Evolutionary conservation across 768 basidiomycete species (phyloP).

Genomic region (Suillus spraguei): DNA sequence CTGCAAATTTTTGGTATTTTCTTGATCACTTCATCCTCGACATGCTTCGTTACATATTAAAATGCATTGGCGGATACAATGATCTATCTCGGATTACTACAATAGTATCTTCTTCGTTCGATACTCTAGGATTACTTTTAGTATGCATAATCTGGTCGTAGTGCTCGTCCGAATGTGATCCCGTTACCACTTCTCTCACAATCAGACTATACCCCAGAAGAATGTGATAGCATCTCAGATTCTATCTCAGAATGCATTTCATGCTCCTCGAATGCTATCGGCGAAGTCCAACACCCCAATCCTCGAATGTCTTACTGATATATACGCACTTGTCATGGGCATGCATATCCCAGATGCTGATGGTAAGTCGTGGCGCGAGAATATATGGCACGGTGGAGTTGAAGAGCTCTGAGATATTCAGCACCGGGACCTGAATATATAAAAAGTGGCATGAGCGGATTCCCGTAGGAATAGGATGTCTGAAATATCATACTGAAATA

Average conservation of each 20-base stretch:
- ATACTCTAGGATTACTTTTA: neutral
- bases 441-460: neutral
- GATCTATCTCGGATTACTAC: neutral
- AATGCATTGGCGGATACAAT: neutral
- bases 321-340: neutral
- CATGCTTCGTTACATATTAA: neutral
- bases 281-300: conserved; percentile 3
- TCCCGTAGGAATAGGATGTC: neutral
- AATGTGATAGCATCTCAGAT: neutral
- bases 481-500: neutral
- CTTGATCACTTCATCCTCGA: neutral
- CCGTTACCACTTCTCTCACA: neutral
- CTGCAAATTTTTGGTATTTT: neutral
- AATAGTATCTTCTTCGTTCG: neutral
- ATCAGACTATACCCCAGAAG: neutral
- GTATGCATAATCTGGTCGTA: neutral
- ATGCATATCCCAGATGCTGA: conserved; percentile 8
- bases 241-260: neutral
- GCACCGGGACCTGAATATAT: neutral
- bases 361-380: neutral
- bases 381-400: neutral
- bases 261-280: neutral
- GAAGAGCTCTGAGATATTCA: conserved; percentile 2
- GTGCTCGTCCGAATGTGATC: neutral
- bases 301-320: neutral